Evolutionary conservation across 148 eudicot genomes (phyloP), one percentile per base, ranked within the genome.

Genomic region (Camellia sinensis): DNA sequence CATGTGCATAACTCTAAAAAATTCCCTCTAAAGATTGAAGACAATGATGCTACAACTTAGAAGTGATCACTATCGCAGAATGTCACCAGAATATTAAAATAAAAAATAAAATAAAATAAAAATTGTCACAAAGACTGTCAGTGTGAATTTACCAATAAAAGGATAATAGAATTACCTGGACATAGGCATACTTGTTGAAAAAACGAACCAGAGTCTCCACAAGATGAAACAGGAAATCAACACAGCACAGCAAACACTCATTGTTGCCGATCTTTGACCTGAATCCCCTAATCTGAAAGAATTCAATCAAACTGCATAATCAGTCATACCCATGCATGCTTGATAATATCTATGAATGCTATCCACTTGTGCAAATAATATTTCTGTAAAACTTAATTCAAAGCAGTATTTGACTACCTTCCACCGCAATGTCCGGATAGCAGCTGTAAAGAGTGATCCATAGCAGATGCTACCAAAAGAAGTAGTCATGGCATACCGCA

Each of bases 391-490:
- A 21, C 52, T 29, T 29, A 29, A 72, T 56, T 22, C 59, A 82
- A 74, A 81, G n/a, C 67, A 64, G 43, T 67, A 29, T 44, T 17
- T 67, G 68, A 43, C 61, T 74, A 96, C 99, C 97, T 96, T 89
- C 99, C 99, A 96, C 57, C 99, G 87, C 52, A 96, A 79, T 65
- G 98, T 96, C 48, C 99, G 91, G 54, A 96, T 89, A 73, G 99
- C 97, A 78, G 97, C 99, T n/a, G 99, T 96, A 81, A 96, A 96
- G 43, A 96, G 94, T 60, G 99, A 92, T 17, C 99, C 99, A 76
- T 95, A 96, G 87, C 99, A 96, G 56, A 96, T 93, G 86, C 99
- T 96, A 74, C 99, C 99, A 83, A 96, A 93, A 67, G 99, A 96
- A 68, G 97, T 93, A 6, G 99, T 93, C 45, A 91, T 83, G 68